Evolutionary conservation across 2,329 filamentous ascomycete genomes (phyloP).

Genomic region (Purpureocillium takamizusanense): DNA sequence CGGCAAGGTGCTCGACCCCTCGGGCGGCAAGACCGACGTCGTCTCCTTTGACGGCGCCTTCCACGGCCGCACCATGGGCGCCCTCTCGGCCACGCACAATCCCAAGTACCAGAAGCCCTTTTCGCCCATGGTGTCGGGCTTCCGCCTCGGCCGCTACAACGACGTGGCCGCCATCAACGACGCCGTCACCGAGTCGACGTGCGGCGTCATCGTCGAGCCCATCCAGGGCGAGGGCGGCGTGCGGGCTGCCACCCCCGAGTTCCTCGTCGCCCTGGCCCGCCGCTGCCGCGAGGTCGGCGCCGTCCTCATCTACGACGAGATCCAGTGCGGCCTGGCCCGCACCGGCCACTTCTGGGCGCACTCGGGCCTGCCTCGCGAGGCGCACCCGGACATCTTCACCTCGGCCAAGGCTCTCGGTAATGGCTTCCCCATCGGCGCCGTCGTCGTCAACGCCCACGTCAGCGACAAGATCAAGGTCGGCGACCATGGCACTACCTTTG

Average conservation of each 20-base stretch:
- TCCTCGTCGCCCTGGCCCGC: constrained; percentile 72
- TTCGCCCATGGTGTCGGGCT: constrained; percentile 89
- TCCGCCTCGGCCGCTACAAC: constrained; percentile 79
- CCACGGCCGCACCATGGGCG: constrained; percentile 94
- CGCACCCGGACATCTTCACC: constrained; percentile 89
- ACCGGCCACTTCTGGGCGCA: constrained; percentile 93
- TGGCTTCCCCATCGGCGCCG: constrained; percentile 86
- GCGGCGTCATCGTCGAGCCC: constrained; percentile 91
- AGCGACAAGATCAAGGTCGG: constrained; percentile 42
- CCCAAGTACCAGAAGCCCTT: constrained; percentile 97
- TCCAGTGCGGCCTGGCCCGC: constrained; percentile 84
- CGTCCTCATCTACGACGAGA: constrained; percentile 90
- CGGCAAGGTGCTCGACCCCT: constrained; percentile 65
- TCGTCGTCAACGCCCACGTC: constrained; percentile 30
- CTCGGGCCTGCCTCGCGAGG: constrained; percentile 59
- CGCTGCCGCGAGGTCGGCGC: constrained; percentile 82
- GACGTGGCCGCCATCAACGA: constrained; percentile 62
- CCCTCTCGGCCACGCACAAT: constrained; percentile 91
- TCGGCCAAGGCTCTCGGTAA: constrained; percentile 95
- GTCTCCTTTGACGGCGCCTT: constrained; percentile 90
- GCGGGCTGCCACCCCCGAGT: constrained; percentile 72
- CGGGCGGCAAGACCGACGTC: constrained; percentile 68
- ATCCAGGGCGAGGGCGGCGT: constrained; percentile 97
- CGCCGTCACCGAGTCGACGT: constrained; percentile 76
- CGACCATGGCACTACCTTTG: constrained; percentile 91